Base-by-base conservation (phyloP, 345 rosid species). In the Euphorbia peplus region DNA sequence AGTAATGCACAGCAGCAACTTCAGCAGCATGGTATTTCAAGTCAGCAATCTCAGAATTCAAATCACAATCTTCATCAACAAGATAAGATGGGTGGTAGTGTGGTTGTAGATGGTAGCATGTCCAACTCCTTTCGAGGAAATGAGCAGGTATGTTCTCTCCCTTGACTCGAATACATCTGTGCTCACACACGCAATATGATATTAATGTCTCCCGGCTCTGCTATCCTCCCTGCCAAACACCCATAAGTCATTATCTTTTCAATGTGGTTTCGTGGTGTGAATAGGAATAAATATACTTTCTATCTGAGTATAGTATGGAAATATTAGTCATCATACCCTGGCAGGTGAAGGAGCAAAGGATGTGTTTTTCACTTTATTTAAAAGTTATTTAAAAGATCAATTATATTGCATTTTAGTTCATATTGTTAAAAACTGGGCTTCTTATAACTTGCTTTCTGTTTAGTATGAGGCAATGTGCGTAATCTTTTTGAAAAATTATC, bases 81-180 rank as follows among this genome's bases (percentile, higher is more conserved):
- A 82, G 97, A 91, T 69, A 95, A 95, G 83, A 67, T 88, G 82
- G 96, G 96, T 51, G 89, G 88, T 59, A 86, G 89, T 75, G 87
- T 86, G 48, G 75, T 81, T 3, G 76, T 86, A 73, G 98, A 93
- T 82, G 93, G 95, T 53, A 83, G 84, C 86, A 81, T 91, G 81
- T 87, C 99, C 44, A 95, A 95, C 78, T 87, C 97, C 11, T 91
- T 89, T 78, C 86, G 93, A 73, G 97, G 96, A 84, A 95, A 84
- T 72, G 99, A 95, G 68, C 99, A 95, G 99, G 99, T 93, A 73
- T 66, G 86, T 75, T 70, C 64, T 67, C 67, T n/a, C 52, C 26
- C 59, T 66, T 48, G 42, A 46, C 63, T 72, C 19, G 13, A 22
- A 4, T 28, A 32, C 5, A 21, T 5, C 5, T 32, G 12, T 14